Evolutionary conservation across 2,329 filamentous ascomycete genomes (phyloP).

Genomic region (Madurella mycetomatis): DNA sequence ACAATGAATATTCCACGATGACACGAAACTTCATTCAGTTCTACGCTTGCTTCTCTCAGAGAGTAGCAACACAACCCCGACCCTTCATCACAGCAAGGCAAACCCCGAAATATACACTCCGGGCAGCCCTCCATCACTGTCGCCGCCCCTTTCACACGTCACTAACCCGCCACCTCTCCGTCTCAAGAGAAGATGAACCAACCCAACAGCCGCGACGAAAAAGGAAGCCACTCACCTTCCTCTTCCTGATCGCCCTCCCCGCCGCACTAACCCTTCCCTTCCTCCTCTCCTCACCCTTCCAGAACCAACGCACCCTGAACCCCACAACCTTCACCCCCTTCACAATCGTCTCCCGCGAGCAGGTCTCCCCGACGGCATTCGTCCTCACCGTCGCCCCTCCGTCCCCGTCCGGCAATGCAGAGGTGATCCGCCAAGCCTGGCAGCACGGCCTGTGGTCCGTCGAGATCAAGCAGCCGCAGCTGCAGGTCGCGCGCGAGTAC

Average conservation of each 20-base stretch:
- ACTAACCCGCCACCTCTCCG: background rate
- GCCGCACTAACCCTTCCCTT: background rate
- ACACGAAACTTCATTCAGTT: background rate
- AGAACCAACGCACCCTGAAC: slow-evolving; percentile 44
- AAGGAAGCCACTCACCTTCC: background rate
- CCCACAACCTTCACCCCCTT: slow-evolving; percentile 60
- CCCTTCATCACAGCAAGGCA: background rate
- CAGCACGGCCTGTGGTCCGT: slow-evolving; percentile 74
- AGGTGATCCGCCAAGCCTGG: slow-evolving; percentile 43
- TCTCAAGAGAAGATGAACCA: background rate
- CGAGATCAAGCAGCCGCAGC: slow-evolving; percentile 87
- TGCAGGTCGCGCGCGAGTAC: slow-evolving; percentile 89
- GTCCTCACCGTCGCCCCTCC: slow-evolving; percentile 59
- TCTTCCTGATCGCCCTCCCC: background rate
- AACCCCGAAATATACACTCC: background rate
- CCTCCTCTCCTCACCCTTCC: background rate
- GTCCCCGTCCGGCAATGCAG: background rate
- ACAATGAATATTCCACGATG: background rate
- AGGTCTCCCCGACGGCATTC: slow-evolving; percentile 62
- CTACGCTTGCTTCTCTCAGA: slow-evolving; percentile 1
- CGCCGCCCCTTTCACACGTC: slow-evolving; percentile 3
- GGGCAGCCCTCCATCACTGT: background rate
- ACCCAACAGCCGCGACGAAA: background rate
- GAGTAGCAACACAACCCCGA: background rate
- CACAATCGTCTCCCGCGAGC: slow-evolving; percentile 56